Conservation (phyloP, 495 filamentous ascomycete species). For the Usnea hakonensis region DNA sequence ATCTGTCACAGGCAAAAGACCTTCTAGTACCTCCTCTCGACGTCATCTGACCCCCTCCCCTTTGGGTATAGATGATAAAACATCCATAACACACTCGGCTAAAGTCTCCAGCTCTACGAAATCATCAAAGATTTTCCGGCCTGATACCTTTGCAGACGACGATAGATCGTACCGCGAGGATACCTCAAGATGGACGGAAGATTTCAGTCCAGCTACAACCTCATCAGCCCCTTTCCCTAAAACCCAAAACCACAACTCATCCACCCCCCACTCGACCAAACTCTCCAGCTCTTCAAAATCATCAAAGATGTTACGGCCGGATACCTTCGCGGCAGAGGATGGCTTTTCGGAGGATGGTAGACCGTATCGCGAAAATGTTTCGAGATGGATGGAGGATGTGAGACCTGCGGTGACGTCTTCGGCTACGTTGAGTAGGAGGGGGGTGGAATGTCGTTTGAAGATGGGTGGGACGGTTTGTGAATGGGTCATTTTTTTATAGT, state of each 20-base stretch:
- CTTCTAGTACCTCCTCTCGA: neutral
- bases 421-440: neutral
- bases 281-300: neutral
- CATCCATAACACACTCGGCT: neutral
- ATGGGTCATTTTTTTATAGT: constrained; percentile 5
- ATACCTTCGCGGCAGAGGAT: neutral
- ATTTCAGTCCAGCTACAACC: neutral
- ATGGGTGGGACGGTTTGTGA: neutral
- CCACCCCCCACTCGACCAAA: neutral
- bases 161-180: neutral
- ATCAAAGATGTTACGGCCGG: neutral
- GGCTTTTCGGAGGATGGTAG: neutral
- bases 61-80: neutral
- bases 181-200: neutral
- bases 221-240: too few relatives aligned
- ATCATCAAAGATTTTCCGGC: neutral
- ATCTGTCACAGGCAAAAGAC: neutral
- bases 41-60: neutral
- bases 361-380: neutral
- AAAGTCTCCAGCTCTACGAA: neutral
- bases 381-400: neutral
- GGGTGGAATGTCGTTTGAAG: neutral
- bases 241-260: too few relatives aligned
- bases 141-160: neutral
- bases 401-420: neutral